Percentiles rank a stretch among this genome's conserved stretches.
Conservation (phyloP, 495 filamentous ascomycete species). For the Penicillium manginii region DNA sequence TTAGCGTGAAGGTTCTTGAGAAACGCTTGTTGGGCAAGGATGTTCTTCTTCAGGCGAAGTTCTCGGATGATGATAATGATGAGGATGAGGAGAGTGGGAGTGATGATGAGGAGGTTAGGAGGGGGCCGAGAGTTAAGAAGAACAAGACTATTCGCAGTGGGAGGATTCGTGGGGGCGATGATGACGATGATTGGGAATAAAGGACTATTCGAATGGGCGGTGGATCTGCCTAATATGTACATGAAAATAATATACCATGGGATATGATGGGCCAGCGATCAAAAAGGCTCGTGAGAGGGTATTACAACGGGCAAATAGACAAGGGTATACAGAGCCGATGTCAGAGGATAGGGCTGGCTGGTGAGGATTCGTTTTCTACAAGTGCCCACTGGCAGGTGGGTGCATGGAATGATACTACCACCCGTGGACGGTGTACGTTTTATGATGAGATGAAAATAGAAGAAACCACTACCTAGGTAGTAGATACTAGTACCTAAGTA, state of each 20-base stretch:
- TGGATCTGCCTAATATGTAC: neutral
- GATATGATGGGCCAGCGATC: neutral
- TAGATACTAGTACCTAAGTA: too few species aligned
- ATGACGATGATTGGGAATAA: constrained; percentile 71
- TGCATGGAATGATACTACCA: too few species aligned
- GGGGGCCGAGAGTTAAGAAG: constrained; percentile 32
- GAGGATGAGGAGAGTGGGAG: constrained; percentile 35
- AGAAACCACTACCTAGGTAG: too few species aligned
- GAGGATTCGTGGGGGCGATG: constrained; percentile 45
- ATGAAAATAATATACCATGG: neutral
- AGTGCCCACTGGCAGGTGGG: too few species aligned
- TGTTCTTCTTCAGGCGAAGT: constrained; percentile 60
- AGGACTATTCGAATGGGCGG: neutral
- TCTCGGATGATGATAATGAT: constrained; percentile 46
- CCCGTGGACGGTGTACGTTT: too few species aligned
- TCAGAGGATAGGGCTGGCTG: too few species aligned
- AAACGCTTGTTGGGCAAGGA: constrained; percentile 60
- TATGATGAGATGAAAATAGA: too few species aligned
- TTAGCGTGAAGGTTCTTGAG: constrained; percentile 67
- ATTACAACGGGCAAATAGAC: neutral
- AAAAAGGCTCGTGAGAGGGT: neutral
- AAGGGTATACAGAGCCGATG: neutral
- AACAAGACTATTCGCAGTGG: constrained; percentile 58
- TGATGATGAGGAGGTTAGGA: constrained; percentile 35
- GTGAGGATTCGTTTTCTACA: too few species aligned